These are phyloP conservation scores for Protostelium mycophagum DNA, from an alignment of 78 protist species.

Conservation along the genomic window DNA sequence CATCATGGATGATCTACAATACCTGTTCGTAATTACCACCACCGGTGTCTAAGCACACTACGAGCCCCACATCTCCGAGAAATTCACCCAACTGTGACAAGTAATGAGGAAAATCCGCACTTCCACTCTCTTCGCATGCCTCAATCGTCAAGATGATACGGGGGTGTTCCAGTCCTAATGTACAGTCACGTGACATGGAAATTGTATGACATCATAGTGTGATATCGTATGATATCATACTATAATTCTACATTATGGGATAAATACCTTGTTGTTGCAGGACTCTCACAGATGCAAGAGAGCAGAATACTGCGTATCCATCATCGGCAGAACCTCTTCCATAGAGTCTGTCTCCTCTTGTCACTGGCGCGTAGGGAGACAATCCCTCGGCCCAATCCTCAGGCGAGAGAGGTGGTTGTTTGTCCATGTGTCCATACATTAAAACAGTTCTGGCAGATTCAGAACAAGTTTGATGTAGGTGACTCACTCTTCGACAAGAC, in stretches of 20 bases:
- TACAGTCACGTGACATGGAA: not conserved
- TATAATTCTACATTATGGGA: too few relatives aligned
- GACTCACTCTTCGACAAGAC: not conserved
- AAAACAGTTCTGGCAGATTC: constrained; percentile 14
- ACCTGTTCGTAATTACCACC: constrained; percentile 74
- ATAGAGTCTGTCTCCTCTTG: constrained; percentile 45
- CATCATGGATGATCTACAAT: too few relatives aligned
- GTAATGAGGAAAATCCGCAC: constrained; percentile 63
- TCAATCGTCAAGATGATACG: constrained; percentile 77
- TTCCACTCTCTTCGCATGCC: constrained; percentile 82
- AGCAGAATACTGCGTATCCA: constrained; percentile 80
- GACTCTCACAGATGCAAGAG: constrained; percentile 19
- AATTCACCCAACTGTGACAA: constrained; percentile 23
- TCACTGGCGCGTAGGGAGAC: constrained; percentile 74
- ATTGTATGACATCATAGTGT: too few relatives aligned
- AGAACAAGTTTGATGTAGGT: not conserved
- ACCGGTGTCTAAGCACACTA: constrained; percentile 86
- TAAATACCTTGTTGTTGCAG: not conserved
- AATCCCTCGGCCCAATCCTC: constrained; percentile 77
- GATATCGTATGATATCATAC: not conserved
- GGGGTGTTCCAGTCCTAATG: constrained; percentile 55
- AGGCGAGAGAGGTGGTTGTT: constrained; percentile 78
- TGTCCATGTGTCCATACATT: constrained; percentile 88
- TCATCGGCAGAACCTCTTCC: constrained; percentile 93
- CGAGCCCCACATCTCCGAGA: constrained; percentile 53